phyloP scores from a whole-genome alignment of 1,284 basidiomycete species.

The Apiotrichum domesticum region DNA sequence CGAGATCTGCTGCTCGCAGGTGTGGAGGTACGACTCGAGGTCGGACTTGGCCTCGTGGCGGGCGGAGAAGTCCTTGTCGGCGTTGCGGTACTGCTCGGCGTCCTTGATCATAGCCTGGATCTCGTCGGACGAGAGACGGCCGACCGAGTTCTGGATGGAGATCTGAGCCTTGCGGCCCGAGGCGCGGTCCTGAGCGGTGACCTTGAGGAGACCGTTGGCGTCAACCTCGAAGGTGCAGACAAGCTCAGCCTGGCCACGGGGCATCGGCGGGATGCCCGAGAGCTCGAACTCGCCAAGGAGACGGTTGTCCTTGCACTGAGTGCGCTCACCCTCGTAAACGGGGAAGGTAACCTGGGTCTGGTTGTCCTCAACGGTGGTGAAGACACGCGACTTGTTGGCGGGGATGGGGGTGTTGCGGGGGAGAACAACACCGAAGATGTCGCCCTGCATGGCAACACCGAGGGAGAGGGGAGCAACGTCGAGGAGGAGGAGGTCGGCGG shows the following conservation, averaged over 20 bases:
- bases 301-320: constrained; percentile 93
- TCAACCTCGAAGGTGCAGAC: constrained; percentile 98
- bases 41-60: constrained; percentile 95
- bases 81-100: constrained; percentile 90
- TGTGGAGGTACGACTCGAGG: constrained; percentile 90
- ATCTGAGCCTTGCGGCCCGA: constrained; percentile 95
- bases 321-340: constrained; percentile 96
- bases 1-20: constrained; percentile 86
- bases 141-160: constrained; percentile 75
- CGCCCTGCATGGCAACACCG: constrained; percentile 97
- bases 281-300: constrained; percentile 97
- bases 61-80: constrained; percentile 93
- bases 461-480: constrained; percentile 94
- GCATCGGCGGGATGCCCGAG: constrained; percentile 92
- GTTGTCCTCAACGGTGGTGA: constrained; percentile 98
- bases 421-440: constrained; percentile 90
- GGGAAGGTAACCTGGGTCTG: constrained; percentile 97
- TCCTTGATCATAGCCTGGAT: constrained; percentile 99
- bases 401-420: constrained; percentile 95
- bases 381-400: constrained; percentile 90
- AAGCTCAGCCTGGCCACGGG: constrained; percentile 90
- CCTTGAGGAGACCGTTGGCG: constrained; percentile 89
- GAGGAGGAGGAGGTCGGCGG: constrained; percentile 86
- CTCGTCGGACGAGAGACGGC: constrained; percentile 86
- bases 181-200: constrained; percentile 87